Percentiles rank a stretch among this genome's conserved stretches.
Evolutionary conservation across 2,329 filamentous ascomycete genomes (phyloP).

Genomic region (Tolypocladium endophyticum): DNA sequence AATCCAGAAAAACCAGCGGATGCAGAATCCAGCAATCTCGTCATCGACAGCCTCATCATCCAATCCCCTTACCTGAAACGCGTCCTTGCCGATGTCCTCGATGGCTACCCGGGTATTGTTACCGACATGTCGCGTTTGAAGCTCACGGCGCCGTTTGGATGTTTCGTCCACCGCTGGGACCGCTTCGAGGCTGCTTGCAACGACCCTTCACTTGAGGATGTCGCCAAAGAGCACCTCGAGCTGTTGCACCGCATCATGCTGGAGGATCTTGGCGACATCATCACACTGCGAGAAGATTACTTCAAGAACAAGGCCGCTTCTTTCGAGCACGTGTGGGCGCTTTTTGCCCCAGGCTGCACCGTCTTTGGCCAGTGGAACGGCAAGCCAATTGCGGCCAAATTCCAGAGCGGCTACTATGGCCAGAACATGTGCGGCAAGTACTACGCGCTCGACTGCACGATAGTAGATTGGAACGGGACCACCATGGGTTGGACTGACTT

Average conservation of each 20-base stretch:
- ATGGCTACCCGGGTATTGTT: slow-evolving; percentile 49
- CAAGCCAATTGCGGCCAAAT: slow-evolving; percentile 26
- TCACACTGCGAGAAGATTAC: slow-evolving; percentile 39
- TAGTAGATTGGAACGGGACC: slow-evolving; percentile 38
- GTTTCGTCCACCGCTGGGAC: slow-evolving; percentile 57
- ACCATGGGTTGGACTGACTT: slow-evolving; percentile 30
- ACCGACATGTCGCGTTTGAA: slow-evolving; percentile 48
- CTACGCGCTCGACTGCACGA: slow-evolving; percentile 27
- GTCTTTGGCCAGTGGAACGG: slow-evolving; percentile 28
- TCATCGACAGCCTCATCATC: slow-evolving; percentile 51
- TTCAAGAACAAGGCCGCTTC: slow-evolving; percentile 42
- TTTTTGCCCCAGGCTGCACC: slow-evolving; percentile 36
- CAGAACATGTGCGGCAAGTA: slow-evolving; percentile 25
- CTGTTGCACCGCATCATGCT: slow-evolving; percentile 36
- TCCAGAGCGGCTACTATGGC: slow-evolving; percentile 25
- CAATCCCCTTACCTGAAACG: slow-evolving; percentile 52
- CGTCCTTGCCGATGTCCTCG: slow-evolving; percentile 42
- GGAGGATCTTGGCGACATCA: slow-evolving; percentile 38
- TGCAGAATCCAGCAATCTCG: slow-evolving; percentile 47
- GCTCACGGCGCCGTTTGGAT: slow-evolving; percentile 49
- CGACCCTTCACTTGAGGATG: slow-evolving; percentile 26
- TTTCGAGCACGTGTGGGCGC: slow-evolving; percentile 41
- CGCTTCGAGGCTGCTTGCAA: slow-evolving; percentile 30
- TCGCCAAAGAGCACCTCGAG: slow-evolving; percentile 33
- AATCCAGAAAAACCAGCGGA: slow-evolving; percentile 30